Conservation (phyloP, 139 green algal genomes). For the Chlorella vulgaris region DNA sequence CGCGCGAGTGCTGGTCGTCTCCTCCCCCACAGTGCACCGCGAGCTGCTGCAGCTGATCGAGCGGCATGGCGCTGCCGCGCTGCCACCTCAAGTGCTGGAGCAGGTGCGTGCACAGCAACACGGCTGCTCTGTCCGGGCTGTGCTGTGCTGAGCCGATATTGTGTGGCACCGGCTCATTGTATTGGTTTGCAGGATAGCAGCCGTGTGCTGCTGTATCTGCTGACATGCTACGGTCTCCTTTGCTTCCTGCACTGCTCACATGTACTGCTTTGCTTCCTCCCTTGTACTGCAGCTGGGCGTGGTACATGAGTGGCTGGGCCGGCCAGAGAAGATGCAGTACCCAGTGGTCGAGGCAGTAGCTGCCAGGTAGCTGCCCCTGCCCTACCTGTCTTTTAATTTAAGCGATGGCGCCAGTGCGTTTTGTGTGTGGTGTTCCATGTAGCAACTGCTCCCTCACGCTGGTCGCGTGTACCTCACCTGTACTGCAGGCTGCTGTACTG, state of each 20-base stretch:
- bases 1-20: slow-evolving; percentile 32
- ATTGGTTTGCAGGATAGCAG: too few species aligned
- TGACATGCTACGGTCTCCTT: not conserved
- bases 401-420: too few species aligned
- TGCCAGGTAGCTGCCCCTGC: slow-evolving; percentile 4
- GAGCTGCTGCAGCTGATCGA: slow-evolving; percentile 23
- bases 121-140: not conserved
- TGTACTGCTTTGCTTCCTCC: too few species aligned
- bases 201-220: not conserved
- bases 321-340: slow-evolving; percentile 24
- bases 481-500: slow-evolving; percentile 41
- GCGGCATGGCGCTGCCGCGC: not conserved
- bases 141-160: not conserved
- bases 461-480: too few species aligned
- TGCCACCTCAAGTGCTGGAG: slow-evolving; percentile 26
- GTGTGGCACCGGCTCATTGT: not conserved
- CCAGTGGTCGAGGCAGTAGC: slow-evolving; percentile 25
- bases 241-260: not conserved
- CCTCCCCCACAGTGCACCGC: slow-evolving; percentile 5
- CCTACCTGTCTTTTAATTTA: too few species aligned
- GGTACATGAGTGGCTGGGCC: slow-evolving; percentile 35
- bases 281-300: slow-evolving; percentile 37
- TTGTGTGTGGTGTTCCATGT: too few species aligned
- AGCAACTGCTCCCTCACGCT: too few species aligned
- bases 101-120: not conserved